These are phyloP conservation scores for Lasiosphaeriaceae sp. DNA, from an alignment of 495 filamentous ascomycete species.

Conservation along the genomic window DNA sequence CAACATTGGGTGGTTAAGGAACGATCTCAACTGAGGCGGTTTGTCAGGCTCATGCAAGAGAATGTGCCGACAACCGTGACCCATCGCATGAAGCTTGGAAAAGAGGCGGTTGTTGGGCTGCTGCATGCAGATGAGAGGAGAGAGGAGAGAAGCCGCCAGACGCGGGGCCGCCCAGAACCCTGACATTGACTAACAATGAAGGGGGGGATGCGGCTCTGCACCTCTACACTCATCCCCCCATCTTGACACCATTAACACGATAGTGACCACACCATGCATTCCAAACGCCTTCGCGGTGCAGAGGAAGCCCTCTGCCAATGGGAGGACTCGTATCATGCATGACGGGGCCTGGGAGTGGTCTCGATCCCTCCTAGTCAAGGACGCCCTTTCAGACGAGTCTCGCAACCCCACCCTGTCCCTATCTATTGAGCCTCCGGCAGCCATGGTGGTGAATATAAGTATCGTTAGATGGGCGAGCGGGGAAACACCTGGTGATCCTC, in stretches of 20 bases:
- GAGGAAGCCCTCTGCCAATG: slow-evolving; percentile 5
- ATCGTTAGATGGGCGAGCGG: neutral
- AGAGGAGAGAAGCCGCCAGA: neutral
- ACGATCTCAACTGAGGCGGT: neutral
- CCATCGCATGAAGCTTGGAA: neutral
- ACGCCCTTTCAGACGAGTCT: neutral
- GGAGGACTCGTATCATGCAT: slow-evolving; percentile 1
- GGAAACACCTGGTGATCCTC: neutral
- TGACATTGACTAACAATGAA: neutral
- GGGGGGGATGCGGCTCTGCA: neutral
- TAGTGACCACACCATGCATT: neutral
- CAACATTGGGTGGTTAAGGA: neutral
- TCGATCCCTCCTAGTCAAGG: neutral
- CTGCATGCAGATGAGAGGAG: slow-evolving; percentile 2
- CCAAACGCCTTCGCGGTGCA: neutral
- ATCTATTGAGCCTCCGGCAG: neutral
- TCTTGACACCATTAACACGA: neutral
- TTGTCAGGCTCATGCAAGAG: neutral
- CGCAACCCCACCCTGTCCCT: neutral
- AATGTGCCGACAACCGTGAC: neutral
- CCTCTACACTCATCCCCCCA: neutral
- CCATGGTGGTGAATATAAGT: neutral
- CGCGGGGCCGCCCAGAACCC: neutral
- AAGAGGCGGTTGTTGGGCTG: neutral
- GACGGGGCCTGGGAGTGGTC: neutral